phyloP scores from a whole-genome alignment of 129 eudicot species.

The Dittrichia graveolens region DNA sequence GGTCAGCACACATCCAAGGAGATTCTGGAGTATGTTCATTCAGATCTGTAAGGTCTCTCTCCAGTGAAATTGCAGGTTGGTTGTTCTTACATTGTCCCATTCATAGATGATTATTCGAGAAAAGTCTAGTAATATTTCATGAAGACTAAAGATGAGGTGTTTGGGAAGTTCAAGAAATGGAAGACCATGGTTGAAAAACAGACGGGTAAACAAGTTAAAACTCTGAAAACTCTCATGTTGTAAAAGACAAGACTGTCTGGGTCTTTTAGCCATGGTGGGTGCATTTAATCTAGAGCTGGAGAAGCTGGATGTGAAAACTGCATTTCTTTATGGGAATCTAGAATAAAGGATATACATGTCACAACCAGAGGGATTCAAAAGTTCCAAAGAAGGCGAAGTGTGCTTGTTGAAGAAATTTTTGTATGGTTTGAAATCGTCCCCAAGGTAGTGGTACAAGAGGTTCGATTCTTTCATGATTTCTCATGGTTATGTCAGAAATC shows the following conservation, averaged over 20 bases:
- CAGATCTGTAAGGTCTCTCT: not conserved
- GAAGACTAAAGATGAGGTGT: not conserved
- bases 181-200: no score
- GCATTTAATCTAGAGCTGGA: not conserved
- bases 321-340: slow-evolving; percentile 1
- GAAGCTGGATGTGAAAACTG: no score
- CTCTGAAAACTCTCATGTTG: not conserved
- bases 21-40: not conserved
- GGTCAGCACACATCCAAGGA: no score
- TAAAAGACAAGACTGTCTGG: slow-evolving; percentile 2
- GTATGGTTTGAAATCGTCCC: not conserved
- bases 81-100: not conserved
- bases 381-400: not conserved
- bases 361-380: not conserved
- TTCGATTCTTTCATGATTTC: slow-evolving; percentile 7
- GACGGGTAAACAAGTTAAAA: no score
- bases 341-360: not conserved
- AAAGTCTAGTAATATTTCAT: no score
- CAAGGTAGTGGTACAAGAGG: not conserved
- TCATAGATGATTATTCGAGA: not conserved
- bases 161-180: no score
- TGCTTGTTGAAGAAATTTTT: not conserved
- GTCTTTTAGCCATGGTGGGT: not conserved
- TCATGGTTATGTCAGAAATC: not conserved
- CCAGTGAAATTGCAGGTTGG: not conserved